Evolutionary conservation across 345 rosid genomes (phyloP).

Genomic region (Citrus reticulata): DNA sequence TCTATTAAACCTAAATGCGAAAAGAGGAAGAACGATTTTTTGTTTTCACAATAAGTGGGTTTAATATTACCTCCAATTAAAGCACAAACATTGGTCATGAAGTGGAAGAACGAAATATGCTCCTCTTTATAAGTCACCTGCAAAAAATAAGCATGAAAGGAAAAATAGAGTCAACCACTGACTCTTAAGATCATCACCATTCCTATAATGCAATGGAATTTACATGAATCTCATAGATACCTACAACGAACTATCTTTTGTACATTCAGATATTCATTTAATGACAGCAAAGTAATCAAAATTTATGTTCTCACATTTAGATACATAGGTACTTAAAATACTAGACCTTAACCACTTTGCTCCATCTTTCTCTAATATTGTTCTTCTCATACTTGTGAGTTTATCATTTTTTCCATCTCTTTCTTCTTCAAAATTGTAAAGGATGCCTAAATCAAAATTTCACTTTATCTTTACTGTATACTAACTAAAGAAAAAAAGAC

Average conservation of each 20-base stretch:
- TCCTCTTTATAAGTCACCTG: conserved; percentile 79
- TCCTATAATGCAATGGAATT: too few relatives aligned
- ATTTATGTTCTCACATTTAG: background rate
- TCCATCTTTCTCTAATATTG: background rate
- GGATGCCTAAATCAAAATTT: too few relatives aligned
- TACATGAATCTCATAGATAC: too few relatives aligned
- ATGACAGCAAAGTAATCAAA: too few relatives aligned
- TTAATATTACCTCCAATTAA: conserved; percentile 65
- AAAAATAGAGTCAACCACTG: background rate
- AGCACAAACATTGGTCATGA: conserved; percentile 79
- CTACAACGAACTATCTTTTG: too few relatives aligned
- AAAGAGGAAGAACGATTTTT: background rate
- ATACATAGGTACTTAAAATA: background rate
- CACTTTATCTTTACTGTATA: too few relatives aligned
- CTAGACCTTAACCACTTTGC: background rate
- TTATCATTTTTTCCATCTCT: background rate
- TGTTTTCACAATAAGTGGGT: too few relatives aligned
- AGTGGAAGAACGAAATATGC: conserved; percentile 75
- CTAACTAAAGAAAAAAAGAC: too few relatives aligned
- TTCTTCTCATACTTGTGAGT: background rate
- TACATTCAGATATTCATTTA: too few relatives aligned
- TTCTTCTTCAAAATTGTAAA: too few relatives aligned
- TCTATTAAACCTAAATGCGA: background rate
- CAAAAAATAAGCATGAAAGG: conserved; percentile 13
- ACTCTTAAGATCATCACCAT: background rate